Evolutionary conservation across 1,284 basidiomycete species (phyloP).

Genomic region (Ganoderma meredithae): DNA sequence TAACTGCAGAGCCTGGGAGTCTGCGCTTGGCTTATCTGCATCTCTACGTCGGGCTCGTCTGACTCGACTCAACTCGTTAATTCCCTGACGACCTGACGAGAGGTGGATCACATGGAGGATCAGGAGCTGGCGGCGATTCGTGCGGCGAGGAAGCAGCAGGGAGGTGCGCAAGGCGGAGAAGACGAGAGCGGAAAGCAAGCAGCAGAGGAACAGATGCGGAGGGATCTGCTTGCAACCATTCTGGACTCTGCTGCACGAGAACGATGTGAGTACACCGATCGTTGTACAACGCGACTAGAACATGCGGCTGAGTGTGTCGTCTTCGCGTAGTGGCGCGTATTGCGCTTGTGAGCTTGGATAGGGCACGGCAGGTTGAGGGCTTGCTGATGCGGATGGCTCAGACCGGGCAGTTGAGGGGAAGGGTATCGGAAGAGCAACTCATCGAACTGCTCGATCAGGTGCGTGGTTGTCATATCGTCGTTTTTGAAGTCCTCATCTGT

Average conservation of each 20-base stretch:
- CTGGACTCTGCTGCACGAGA: conserved; percentile 90
- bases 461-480: conserved; percentile 28
- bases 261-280: conserved; percentile 72
- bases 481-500: background rate
- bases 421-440: conserved; percentile 88
- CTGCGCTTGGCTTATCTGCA: conserved; percentile 1
- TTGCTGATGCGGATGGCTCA: conserved; percentile 93
- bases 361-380: conserved; percentile 87
- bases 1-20: background rate
- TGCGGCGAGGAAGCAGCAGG: conserved; percentile 48
- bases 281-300: background rate
- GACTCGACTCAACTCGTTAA: conserved; percentile 1
- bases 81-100: conserved; percentile 30
- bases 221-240: conserved; percentile 88
- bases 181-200: conserved; percentile 68
- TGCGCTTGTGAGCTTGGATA: conserved; percentile 88
- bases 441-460: conserved; percentile 95
- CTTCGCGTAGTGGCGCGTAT: conserved; percentile 77
- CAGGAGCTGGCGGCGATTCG: conserved; percentile 53
- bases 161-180: conserved; percentile 35
- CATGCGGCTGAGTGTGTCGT: background rate
- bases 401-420: conserved; percentile 87
- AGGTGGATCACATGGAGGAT: conserved; percentile 39
- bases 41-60: background rate
- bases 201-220: conserved; percentile 78